These are phyloP conservation scores for Citropsis articulata DNA, from an alignment of 345 rosid genomes.

Conservation along the genomic window DNA sequence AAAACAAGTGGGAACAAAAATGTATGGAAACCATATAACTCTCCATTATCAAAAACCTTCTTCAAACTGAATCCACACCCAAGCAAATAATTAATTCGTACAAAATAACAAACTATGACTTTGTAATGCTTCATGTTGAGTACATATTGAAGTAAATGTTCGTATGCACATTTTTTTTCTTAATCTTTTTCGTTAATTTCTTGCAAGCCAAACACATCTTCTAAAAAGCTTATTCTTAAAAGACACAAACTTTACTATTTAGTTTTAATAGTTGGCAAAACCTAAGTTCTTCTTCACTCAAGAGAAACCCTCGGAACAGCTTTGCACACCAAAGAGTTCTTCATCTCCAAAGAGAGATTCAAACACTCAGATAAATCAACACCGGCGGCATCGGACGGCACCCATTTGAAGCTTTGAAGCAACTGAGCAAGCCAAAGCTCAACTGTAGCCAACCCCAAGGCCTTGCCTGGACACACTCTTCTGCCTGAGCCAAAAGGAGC, in stretches of 20 bases:
- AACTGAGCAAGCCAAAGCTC: constrained; percentile 54
- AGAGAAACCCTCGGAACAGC: constrained; percentile 33
- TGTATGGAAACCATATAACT: not conserved
- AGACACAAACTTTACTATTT: not conserved
- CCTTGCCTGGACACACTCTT: constrained; percentile 53
- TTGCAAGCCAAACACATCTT: not conserved
- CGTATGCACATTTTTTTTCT: not conserved
- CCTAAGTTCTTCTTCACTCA: not conserved
- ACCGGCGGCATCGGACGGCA: constrained; percentile 5
- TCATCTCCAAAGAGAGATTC: constrained; percentile 52
- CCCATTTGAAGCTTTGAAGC: constrained; percentile 42
- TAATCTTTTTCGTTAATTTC: not conserved
- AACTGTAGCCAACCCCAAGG: constrained; percentile 49
- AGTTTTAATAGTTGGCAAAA: not conserved
- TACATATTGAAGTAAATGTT: not conserved
- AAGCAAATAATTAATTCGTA: not conserved
- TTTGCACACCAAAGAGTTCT: constrained; percentile 35
- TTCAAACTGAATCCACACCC: too few species aligned
- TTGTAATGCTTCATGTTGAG: not conserved
- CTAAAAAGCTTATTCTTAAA: too few species aligned
- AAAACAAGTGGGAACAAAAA: not conserved
- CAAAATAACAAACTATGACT: not conserved
- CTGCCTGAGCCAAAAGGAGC: constrained; percentile 56
- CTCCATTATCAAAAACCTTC: not conserved
- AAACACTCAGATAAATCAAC: constrained; percentile 39